These are phyloP conservation scores for Hyaloscypha finlandica DNA, from an alignment of 495 filamentous ascomycete species.

Conservation along the genomic window DNA sequence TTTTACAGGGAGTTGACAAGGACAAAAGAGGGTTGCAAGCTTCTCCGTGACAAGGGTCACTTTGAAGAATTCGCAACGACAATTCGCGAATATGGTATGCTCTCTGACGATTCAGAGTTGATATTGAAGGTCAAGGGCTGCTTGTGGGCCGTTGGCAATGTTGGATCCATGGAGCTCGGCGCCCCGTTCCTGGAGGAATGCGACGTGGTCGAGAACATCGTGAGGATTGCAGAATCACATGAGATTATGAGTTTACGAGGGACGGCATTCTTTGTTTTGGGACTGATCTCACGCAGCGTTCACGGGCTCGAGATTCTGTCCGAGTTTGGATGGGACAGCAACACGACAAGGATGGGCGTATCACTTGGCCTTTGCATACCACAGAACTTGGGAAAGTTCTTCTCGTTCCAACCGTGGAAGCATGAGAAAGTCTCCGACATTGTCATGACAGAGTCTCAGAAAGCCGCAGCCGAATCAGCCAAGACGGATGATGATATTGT, in stretches of 20 bases:
- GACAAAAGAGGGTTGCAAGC: conserved; percentile 86
- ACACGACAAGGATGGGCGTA: conserved; percentile 78
- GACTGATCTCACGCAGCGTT: conserved; percentile 86
- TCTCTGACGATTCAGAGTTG: conserved; percentile 81
- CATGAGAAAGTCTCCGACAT: conserved; percentile 47
- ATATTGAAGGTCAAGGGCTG: conserved; percentile 95
- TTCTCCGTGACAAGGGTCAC: conserved; percentile 89
- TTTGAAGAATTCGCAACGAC: conserved; percentile 90
- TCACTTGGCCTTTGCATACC: conserved; percentile 88
- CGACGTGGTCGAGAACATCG: conserved; percentile 81
- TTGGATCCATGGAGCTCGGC: conserved; percentile 96
- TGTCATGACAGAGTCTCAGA: conserved; percentile 40
- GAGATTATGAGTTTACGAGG: conserved; percentile 90
- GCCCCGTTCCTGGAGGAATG: conserved; percentile 87
- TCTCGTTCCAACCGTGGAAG: conserved; percentile 56
- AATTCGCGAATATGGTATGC: conserved; percentile 80
- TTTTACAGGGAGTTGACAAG: conserved; percentile 96
- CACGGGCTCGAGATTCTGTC: conserved; percentile 89
- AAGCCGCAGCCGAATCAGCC: conserved; percentile 37
- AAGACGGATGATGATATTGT: conserved; percentile 62
- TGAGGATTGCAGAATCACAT: conserved; percentile 82
- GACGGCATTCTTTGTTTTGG: conserved; percentile 94
- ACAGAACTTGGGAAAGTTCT: conserved; percentile 71
- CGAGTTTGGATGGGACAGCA: conserved; percentile 88
- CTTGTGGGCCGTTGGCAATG: conserved; percentile 96